A percentile compares a stretch with the other conserved stretches of the same genome.
Evolutionary conservation across 495 filamentous ascomycete species (phyloP).

Genomic region (Parmelia sp.): DNA sequence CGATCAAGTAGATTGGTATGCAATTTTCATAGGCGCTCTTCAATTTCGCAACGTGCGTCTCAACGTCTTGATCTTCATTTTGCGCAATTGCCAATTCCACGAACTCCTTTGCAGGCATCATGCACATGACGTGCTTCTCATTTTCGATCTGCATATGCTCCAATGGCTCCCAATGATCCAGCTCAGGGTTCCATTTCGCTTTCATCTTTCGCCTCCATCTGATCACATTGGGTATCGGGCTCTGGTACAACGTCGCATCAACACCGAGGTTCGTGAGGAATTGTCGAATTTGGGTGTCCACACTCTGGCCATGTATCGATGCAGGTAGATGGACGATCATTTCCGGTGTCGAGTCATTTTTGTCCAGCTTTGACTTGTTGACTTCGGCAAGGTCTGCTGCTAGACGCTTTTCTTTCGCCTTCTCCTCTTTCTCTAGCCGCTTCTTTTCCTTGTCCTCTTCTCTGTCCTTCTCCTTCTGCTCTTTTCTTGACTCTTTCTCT

Average conservation of each 20-base stretch:
- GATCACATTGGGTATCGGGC: conserved; percentile 52
- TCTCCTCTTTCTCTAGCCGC: conserved; percentile 46
- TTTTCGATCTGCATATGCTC: conserved; percentile 44
- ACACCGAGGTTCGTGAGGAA: conserved; percentile 54
- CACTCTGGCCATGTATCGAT: conserved; percentile 42
- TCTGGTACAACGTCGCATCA: conserved; percentile 43
- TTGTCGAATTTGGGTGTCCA: conserved; percentile 45
- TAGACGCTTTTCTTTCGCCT: conserved; percentile 56
- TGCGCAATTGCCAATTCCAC: conserved; percentile 43
- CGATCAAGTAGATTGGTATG: conserved; percentile 67
- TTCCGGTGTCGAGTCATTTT: conserved; percentile 67
- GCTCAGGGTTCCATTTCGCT: conserved; percentile 54
- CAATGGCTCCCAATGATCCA: conserved; percentile 62
- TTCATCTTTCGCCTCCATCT: conserved; percentile 69
- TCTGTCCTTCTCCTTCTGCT: conserved; percentile 41
- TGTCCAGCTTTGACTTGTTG: conserved; percentile 70
- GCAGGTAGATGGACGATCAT: conserved; percentile 77
- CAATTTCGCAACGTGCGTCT: conserved; percentile 52
- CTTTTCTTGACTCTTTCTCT: conserved; percentile 45
- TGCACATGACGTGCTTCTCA: conserved; percentile 62
- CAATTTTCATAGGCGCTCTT: conserved; percentile 47
- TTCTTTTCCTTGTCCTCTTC: conserved; percentile 47
- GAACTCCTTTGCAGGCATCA: conserved; percentile 62
- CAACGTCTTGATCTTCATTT: conserved; percentile 43
- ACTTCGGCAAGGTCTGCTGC: conserved; percentile 65